phyloP scores from a whole-genome alignment of 202 grass and related monocot genomes.

The Hordeum pubiflorum region DNA sequence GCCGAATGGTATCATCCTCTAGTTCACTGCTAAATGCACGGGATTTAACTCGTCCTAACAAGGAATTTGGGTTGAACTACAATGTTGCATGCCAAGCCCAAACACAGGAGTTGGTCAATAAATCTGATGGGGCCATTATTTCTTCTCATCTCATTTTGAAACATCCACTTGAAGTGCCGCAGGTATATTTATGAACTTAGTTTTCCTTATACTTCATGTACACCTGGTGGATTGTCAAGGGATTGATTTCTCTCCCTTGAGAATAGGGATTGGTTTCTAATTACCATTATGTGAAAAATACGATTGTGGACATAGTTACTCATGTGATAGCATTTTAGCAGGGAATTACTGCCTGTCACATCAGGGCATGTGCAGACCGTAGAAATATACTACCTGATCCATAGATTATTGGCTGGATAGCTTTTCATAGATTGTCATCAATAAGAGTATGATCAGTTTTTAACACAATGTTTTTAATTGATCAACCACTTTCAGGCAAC shows the following conservation, averaged over 20 bases:
- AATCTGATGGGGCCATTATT: conserved; percentile 45
- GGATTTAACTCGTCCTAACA: conserved; percentile 66
- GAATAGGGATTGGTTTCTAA: not conserved
- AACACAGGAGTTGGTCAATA: conserved; percentile 38
- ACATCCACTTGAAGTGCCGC: conserved; percentile 88
- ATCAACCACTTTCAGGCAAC: conserved; percentile 52
- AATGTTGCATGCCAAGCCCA: conserved; percentile 34
- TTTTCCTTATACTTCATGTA: conserved; percentile 12
- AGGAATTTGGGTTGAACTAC: conserved; percentile 64
- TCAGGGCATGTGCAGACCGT: not conserved
- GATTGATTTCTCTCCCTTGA: not conserved
- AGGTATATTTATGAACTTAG: conserved; percentile 45
- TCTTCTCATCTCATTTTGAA: conserved; percentile 84
- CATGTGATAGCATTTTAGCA: not conserved
- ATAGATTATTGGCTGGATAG: not conserved
- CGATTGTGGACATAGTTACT: not conserved
- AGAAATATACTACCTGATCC: conserved; percentile 1
- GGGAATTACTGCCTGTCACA: not conserved
- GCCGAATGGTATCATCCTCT: conserved; percentile 48
- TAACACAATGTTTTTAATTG: not conserved
- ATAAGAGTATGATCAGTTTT: not conserved
- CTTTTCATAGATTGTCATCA: not conserved
- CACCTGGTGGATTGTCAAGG: conserved; percentile 1
- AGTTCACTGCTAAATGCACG: conserved; percentile 54
- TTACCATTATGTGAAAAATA: not conserved